These are phyloP conservation scores for Dacryopinax spathularia DNA, from an alignment of 768 basidiomycete species.

Conservation along the genomic window DNA sequence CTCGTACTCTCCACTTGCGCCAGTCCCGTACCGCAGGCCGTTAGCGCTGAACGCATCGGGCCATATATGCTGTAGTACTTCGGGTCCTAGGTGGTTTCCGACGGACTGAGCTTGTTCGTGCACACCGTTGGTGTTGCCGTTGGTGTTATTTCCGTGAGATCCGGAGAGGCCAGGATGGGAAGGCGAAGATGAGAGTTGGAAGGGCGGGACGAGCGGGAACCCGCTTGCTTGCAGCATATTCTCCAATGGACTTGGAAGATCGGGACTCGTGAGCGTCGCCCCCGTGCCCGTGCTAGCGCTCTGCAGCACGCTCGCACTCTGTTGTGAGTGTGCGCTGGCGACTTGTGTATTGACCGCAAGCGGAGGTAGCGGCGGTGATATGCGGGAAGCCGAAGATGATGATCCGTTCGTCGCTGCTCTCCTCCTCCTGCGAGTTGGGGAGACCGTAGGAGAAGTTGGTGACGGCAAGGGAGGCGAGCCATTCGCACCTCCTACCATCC, in stretches of 20 bases:
- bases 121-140: no score
- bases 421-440: conserved; percentile 7
- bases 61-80: conserved; percentile 1
- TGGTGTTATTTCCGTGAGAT: no score
- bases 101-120: no score
- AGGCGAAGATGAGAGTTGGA: background rate
- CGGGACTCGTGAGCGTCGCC: background rate
- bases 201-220: background rate
- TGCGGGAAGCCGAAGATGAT: background rate
- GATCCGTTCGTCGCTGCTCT: conserved; percentile 1
- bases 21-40: background rate
- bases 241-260: background rate
- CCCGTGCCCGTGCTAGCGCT: no score
- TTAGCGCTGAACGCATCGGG: background rate
- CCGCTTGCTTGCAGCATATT: background rate
- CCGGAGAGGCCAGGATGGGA: background rate
- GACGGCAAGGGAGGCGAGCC: conserved; percentile 12
- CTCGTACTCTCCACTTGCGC: background rate
- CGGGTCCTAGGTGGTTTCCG: background rate
- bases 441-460: conserved; percentile 12
- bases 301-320: no score
- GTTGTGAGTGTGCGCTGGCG: background rate
- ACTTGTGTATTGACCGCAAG: background rate
- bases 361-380: background rate
- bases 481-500: no score